Base-by-base conservation (phyloP, 129 eudicot genomes). In the Flaveria trinervia region DNA sequence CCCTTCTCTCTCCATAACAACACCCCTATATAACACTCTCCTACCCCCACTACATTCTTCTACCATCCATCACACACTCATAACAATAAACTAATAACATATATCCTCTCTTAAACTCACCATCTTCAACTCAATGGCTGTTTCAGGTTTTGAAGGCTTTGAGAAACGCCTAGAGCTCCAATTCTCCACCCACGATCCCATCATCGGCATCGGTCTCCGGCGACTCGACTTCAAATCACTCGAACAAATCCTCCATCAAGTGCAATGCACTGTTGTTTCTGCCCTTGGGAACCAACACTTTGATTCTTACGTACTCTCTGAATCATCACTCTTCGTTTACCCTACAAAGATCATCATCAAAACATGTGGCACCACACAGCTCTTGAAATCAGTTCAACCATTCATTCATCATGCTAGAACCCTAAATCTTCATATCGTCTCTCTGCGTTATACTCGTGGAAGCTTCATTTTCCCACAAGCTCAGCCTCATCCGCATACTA, bases 241-340 rank as follows among this genome's bases (percentile, higher is more conserved):
- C 1, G 92, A 89, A 81, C 72, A 88, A 73, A 85, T 91, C 15
- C 85, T 91, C 65, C 87, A 85, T 80, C 86, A 78, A 45, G 97
- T 91, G 77, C 97, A 91, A 83, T 91, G 97, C 72, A 91, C 92
- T 0, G 97, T 91, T 9, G 97, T 91, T 5, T 91, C 97, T 0
- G 93, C 97, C 7, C 90, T 91, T 45, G 95, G 90, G 2, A 91
- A 91, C 83, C 79, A 80, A n/a, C 83, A 81, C 76, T 91, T 91
- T 28, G 97, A 91, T 75, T 82, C 97, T 0, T 91, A 91, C 50
- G 97, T 91, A 1, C 71, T 91, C 6, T 91, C 97, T 1, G 97
- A 91, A 70, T 91, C 97, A 3, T 86, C 92, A 68, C 86, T 91
- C 3, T 91, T 91, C 39, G 79, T 91, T 12, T 91, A 91, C 84